Conservation (phyloP, 129 eudicot species). For the Logfia minima region DNA sequence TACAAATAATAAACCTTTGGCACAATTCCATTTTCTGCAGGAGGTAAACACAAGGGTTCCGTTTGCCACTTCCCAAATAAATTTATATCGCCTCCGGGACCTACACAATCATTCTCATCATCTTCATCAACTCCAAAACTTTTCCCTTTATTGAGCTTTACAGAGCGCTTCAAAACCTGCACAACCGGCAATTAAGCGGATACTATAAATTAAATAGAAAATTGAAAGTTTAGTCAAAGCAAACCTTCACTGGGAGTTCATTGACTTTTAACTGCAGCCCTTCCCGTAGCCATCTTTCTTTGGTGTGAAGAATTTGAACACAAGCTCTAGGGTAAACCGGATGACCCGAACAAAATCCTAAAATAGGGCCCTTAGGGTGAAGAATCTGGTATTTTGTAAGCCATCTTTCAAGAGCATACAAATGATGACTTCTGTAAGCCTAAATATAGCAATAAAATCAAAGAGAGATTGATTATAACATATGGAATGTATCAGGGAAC, state of each 20-base stretch:
- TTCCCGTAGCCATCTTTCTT: slow-evolving; percentile 86
- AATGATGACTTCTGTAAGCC: slow-evolving; percentile 80
- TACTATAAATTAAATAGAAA: background rate
- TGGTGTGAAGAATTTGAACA: slow-evolving; percentile 79
- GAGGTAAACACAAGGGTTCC: slow-evolving; percentile 70
- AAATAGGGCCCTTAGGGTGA: slow-evolving; percentile 82
- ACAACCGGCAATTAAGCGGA: slow-evolving; percentile 17
- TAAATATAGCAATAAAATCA: slow-evolving; percentile 26
- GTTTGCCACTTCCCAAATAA: slow-evolving; percentile 97
- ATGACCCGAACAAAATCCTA: slow-evolving; percentile 83
- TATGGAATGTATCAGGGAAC: background rate
- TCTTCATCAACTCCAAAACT: slow-evolving; percentile 45
- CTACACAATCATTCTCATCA: slow-evolving; percentile 51
- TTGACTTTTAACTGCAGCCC: slow-evolving; percentile 72
- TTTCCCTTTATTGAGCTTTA: slow-evolving; percentile 50
- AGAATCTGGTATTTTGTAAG: slow-evolving; percentile 80
- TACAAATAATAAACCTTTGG: slow-evolving; percentile 57
- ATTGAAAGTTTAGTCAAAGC: slow-evolving; percentile 7
- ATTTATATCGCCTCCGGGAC: slow-evolving; percentile 41
- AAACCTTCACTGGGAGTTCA: slow-evolving; percentile 80
- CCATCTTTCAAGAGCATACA: slow-evolving; percentile 94
- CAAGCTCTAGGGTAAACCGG: slow-evolving; percentile 91
- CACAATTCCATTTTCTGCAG: slow-evolving; percentile 81
- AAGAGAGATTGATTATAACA: background rate
- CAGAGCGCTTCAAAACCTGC: slow-evolving; percentile 67